Evolutionary conservation across 495 filamentous ascomycete genomes (phyloP).

Genomic region (Cudoniella acicularis): DNA sequence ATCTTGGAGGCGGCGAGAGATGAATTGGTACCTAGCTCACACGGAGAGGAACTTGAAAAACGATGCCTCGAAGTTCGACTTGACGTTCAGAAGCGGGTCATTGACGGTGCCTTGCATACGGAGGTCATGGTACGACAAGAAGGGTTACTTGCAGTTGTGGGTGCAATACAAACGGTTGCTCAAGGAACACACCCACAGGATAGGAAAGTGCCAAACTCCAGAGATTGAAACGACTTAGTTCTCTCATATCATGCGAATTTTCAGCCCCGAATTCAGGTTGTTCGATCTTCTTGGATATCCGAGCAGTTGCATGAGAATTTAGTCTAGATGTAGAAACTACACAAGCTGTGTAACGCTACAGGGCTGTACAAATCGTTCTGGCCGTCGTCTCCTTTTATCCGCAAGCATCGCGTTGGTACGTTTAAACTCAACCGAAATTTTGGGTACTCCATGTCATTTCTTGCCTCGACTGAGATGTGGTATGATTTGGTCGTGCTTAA

Average conservation of each 20-base stretch:
- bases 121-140: slow-evolving; percentile 16
- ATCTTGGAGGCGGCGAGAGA: slow-evolving; percentile 23
- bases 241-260: too few species aligned
- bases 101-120: slow-evolving; percentile 16
- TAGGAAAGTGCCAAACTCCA: neutral
- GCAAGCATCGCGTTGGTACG: neutral
- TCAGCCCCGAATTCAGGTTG: neutral
- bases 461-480: neutral
- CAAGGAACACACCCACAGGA: neutral
- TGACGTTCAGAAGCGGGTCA: slow-evolving; percentile 8
- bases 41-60: slow-evolving; percentile 15
- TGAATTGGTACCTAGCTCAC: slow-evolving; percentile 20
- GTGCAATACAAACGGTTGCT: slow-evolving; percentile 7
- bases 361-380: neutral
- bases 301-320: neutral
- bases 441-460: neutral
- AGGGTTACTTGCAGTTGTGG: slow-evolving; percentile 12
- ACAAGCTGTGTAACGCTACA: neutral
- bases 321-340: neutral
- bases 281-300: neutral
- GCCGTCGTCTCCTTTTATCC: neutral
- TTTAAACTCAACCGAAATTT: neutral
- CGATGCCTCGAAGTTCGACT: slow-evolving; percentile 13
- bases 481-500: too few species aligned
- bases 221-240: too few species aligned